phyloP scores from a whole-genome alignment of 2,329 filamentous ascomycete genomes.

The Colletotrichum godetiae region DNA sequence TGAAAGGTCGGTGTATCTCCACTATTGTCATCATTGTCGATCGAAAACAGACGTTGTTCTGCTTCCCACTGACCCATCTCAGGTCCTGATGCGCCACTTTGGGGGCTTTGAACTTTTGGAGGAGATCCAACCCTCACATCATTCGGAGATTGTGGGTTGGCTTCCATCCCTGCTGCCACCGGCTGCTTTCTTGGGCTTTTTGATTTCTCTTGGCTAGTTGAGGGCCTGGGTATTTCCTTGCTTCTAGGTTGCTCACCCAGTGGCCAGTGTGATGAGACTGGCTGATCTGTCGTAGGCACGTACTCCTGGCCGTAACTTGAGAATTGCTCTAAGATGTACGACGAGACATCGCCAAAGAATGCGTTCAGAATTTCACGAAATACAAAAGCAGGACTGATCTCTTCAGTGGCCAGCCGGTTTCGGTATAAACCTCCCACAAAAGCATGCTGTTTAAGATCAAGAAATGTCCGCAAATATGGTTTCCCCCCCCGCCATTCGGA shows the following conservation, averaged over 20 bases:
- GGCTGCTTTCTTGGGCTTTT: too few relatives aligned
- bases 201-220: too few relatives aligned
- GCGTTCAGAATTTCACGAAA: not conserved
- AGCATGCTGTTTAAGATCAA: not conserved
- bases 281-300: not conserved
- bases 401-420: not conserved
- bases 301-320: not conserved
- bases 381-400: not conserved
- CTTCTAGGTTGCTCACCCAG: not conserved
- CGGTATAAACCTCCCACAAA: not conserved
- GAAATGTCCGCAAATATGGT: constrained; percentile 3
- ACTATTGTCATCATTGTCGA: not conserved
- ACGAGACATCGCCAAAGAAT: not conserved
- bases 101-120: not conserved
- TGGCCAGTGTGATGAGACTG: not conserved
- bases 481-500: constrained; percentile 5
- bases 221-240: not conserved
- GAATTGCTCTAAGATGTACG: not conserved
- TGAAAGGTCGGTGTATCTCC: too few relatives aligned
- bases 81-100: not conserved
- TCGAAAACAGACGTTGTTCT: not conserved
- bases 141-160: too few relatives aligned
- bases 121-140: too few relatives aligned
- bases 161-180: too few relatives aligned
- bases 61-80: not conserved